Base-by-base conservation (phyloP, 2,329 filamentous ascomycete genomes). In the Colletotrichum horii region DNA sequence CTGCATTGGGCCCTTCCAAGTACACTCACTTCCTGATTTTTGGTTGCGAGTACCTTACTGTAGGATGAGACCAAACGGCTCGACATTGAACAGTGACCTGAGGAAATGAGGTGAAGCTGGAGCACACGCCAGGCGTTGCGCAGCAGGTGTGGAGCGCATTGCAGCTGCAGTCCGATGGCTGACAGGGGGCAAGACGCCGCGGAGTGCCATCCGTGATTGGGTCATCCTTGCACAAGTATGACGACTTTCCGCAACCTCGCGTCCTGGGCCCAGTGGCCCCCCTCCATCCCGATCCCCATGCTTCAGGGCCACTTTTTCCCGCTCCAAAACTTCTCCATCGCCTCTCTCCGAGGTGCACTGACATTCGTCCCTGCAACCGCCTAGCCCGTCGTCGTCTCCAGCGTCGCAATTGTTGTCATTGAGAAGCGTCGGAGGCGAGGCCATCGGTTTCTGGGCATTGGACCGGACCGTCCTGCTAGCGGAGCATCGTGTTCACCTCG, bases 151-250 rank as follows among this genome's bases (percentile, higher is more conserved):
- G 62, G 68, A 56, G 69, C 32, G 43, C 62, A 71, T 52, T 67
- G 64, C 73, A 73, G 69, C 30, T 66, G 56, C 70, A 73, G 70
- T 74, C 70, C 70, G 56, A 73, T 73, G 69, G 70, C 70, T 70
- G 48, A 70, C 70, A 76, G 64, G 73, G 70, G 70, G 34, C 28
- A 22, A 38, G 12, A 3, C 24, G 48, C 16, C 67, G 67, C 34
- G 61, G 34, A 60, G 64, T 36, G 70, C 14, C 28, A 68, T 74
- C 65, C 74, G 70, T 66, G 65, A 69, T 76, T 76, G 74, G 74
- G 28, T 69, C 64, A 76, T 76, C 74, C 70, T 32, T 76, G 74
- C 48, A 52, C 43, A 52, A 22, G 70, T 76, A 76, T 76, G 74
- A 76, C 74, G 74, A 73, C 56, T 72, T 68, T 36, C 14, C 28